Percentiles rank a stretch among this genome's conserved stretches.
phyloP scores from a whole-genome alignment of 345 rosid species.

The Eutrema heterophyllum region DNA sequence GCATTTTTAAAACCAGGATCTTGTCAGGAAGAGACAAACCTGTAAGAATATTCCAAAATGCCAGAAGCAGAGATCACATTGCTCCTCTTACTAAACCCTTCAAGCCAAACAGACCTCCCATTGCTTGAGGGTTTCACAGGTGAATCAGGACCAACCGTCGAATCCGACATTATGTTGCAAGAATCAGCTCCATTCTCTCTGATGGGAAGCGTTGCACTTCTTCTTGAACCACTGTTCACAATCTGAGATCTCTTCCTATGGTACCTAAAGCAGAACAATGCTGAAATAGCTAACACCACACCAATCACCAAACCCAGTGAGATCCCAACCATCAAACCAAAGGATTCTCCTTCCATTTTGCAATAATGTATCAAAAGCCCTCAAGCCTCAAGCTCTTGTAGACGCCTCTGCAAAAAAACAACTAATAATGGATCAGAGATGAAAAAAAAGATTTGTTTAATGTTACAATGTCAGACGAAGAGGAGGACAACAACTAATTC shows the following conservation, averaged over 20 bases:
- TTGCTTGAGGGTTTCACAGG: conserved; percentile 65
- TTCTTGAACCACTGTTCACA: conserved; percentile 79
- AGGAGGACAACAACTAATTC: conserved; percentile 14
- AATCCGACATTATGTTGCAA: conserved; percentile 72
- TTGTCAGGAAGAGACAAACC: conserved; percentile 42
- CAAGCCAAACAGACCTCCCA: conserved; percentile 74
- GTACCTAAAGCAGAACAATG: not conserved
- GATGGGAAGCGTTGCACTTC: conserved; percentile 73
- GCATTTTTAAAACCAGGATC: not conserved
- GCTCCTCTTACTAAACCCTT: conserved; percentile 58
- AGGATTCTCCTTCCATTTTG: conserved; percentile 67
- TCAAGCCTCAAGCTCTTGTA: conserved; percentile 29
- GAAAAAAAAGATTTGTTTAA: not conserved
- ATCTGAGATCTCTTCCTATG: conserved; percentile 46
- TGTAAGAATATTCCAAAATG: conserved; percentile 88
- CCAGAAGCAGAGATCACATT: conserved; percentile 70
- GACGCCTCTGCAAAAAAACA: conserved; percentile 32
- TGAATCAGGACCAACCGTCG: conserved; percentile 79
- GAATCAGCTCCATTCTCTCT: conserved; percentile 75
- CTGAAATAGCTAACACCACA: conserved; percentile 24
- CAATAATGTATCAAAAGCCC: not conserved
- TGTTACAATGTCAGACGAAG: conserved; percentile 1
- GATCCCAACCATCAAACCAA: conserved; percentile 85
- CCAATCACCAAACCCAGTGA: conserved; percentile 94
- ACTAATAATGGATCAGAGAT: conserved; percentile 22